Evolutionary conservation across 805 yeast species (phyloP).

Genomic region (Isabelozyma rhagii): DNA sequence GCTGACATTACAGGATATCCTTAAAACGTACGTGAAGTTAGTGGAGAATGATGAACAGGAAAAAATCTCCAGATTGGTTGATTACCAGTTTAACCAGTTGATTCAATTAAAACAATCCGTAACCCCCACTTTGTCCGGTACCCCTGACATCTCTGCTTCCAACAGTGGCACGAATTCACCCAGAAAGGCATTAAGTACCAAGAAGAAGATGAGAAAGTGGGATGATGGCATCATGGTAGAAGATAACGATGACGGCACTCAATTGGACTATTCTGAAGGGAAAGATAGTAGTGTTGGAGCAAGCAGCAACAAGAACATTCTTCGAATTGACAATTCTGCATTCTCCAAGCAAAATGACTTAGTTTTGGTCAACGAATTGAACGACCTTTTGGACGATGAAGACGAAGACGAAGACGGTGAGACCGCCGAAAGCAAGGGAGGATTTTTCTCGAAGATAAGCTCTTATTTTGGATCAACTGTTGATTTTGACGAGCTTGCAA

Average conservation of each 20-base stretch:
- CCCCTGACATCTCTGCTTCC: not conserved
- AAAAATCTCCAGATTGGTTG: slow-evolving; percentile 32
- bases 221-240: slow-evolving; percentile 37
- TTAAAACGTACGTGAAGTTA: slow-evolving; percentile 30
- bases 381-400: slow-evolving; percentile 33
- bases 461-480: slow-evolving; percentile 36
- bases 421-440: slow-evolving; percentile 6
- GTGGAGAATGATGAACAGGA: slow-evolving; percentile 18
- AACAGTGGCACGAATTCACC: slow-evolving; percentile 9
- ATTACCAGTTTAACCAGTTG: slow-evolving; percentile 36
- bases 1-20: slow-evolving; percentile 25
- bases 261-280: slow-evolving; percentile 32
- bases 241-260: slow-evolving; percentile 10
- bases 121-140: not conserved
- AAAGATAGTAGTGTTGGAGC: slow-evolving; percentile 3
- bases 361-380: slow-evolving; percentile 38
- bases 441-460: slow-evolving; percentile 32
- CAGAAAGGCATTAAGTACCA: not conserved
- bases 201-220: slow-evolving; percentile 44
- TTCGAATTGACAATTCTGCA: slow-evolving; percentile 27
- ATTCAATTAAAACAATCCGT: slow-evolving; percentile 24
- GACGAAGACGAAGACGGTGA: slow-evolving; percentile 22
- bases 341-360: slow-evolving; percentile 36
- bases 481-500: slow-evolving; percentile 60
- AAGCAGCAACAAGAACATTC: slow-evolving; percentile 2